phyloP scores from a whole-genome alignment of 2,329 filamentous ascomycete species.

The Colletotrichum theobromicola region DNA sequence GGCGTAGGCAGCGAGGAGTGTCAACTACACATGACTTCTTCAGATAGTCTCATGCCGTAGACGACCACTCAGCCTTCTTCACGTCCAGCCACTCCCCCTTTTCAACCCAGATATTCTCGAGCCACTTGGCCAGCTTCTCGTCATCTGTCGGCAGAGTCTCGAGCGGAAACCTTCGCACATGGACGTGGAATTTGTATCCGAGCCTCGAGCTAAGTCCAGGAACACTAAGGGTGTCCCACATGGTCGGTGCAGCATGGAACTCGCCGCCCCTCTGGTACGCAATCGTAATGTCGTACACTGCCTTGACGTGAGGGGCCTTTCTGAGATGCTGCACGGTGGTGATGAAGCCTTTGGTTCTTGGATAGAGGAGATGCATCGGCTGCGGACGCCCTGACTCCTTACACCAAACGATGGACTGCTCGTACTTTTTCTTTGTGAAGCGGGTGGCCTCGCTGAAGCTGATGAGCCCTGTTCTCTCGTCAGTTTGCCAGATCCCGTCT shows the following conservation, averaged over 20 bases:
- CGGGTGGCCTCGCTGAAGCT: conserved; percentile 69
- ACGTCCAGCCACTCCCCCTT: conserved; percentile 57
- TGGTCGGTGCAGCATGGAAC: conserved; percentile 53
- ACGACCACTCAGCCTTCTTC: conserved; percentile 46
- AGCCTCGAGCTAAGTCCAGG: conserved; percentile 39
- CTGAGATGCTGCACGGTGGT: conserved; percentile 62
- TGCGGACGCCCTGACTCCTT: conserved; percentile 52
- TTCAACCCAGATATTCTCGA: conserved; percentile 57
- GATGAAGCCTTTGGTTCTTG: conserved; percentile 65
- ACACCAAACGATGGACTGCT: conserved; percentile 58
- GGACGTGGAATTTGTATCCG: conserved; percentile 55
- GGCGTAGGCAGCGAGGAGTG: neutral
- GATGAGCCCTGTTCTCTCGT: conserved; percentile 57
- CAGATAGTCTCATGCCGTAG: neutral
- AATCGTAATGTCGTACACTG: conserved; percentile 61
- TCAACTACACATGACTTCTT: neutral
- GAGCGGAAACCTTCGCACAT: conserved; percentile 53
- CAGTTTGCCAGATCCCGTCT: neutral
- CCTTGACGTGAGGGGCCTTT: conserved; percentile 54
- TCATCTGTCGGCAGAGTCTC: conserved; percentile 53
- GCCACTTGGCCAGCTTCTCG: conserved; percentile 53
- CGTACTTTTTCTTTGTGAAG: conserved; percentile 59
- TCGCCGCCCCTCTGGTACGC: conserved; percentile 51
- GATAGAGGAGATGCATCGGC: conserved; percentile 64
- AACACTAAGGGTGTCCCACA: conserved; percentile 57